phyloP scores from a whole-genome alignment of 176 grass and related monocot species.

The Bromus sterilis region DNA sequence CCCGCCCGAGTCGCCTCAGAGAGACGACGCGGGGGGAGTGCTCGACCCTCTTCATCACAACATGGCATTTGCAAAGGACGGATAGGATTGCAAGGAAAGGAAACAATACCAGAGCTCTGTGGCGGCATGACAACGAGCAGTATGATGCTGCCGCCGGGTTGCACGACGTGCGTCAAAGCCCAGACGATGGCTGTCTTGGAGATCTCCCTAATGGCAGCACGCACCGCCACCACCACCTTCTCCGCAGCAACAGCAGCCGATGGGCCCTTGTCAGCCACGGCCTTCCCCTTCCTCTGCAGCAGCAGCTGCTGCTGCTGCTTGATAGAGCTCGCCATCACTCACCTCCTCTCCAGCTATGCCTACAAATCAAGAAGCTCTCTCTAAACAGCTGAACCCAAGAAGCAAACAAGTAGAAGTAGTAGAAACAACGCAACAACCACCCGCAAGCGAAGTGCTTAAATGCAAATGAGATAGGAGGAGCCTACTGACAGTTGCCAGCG shows the following conservation, averaged over 20 bases:
- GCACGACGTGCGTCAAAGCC: slow-evolving; percentile 92
- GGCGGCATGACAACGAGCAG: slow-evolving; percentile 71
- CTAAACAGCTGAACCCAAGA: slow-evolving; percentile 4
- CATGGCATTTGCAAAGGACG: background rate
- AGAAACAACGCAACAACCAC: slow-evolving; percentile 43
- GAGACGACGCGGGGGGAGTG: too few species aligned
- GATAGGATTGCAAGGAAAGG: background rate
- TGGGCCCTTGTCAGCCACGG: slow-evolving; percentile 37
- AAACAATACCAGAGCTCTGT: slow-evolving; percentile 74
- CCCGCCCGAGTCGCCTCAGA: too few species aligned
- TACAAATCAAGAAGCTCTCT: slow-evolving; percentile 29
- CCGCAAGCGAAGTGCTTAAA: slow-evolving; percentile 18
- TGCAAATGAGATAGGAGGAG: slow-evolving; percentile 24
- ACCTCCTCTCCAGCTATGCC: slow-evolving; percentile 8
- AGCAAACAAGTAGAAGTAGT: slow-evolving; percentile 11
- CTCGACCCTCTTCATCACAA: too few species aligned
- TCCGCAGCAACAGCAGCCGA: background rate
- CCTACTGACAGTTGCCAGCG: slow-evolving; percentile 30
- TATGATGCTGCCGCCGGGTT: slow-evolving; percentile 76
- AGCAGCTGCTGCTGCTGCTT: slow-evolving; percentile 50
- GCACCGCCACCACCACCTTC: slow-evolving; percentile 94
- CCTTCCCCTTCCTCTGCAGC: slow-evolving; percentile 71
- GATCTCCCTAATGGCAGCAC: slow-evolving; percentile 72
- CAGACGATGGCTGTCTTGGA: slow-evolving; percentile 86
- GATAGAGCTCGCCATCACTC: slow-evolving; percentile 38